Base-by-base conservation (phyloP, 2,329 filamentous ascomycete species). In the Trichoderma atrobrunneum region DNA sequence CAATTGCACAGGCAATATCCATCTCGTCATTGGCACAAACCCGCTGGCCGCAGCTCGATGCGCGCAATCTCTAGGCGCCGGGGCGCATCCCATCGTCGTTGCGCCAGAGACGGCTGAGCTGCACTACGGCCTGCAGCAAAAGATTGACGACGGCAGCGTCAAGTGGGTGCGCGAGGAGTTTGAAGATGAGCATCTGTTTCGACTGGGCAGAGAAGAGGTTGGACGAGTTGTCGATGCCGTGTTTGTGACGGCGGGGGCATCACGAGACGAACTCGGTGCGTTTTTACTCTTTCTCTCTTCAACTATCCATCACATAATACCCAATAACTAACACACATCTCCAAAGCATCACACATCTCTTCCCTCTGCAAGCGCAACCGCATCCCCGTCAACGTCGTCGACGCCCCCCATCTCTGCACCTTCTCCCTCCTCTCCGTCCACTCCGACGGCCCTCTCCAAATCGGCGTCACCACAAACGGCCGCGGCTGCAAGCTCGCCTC, bases 391-490 rank as follows among this genome's bases (percentile, higher is more conserved):
- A 99, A 99, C 81, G 94, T 98, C 30, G 89, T 94, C 73, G 96
- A 99, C 83, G 89, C 93, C 0, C 93, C 95, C 0, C 87, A 89
- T 39, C 90, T 98, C 18, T 98, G 94, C 84, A 93, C 93, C 30
- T 97, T 99, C 81, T 92, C 92, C 6, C 87, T 99, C 67, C 89
- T 98, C 60, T 96, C 94, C 28, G 97, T 93, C 8, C 91, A 98
- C 81, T 90, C 89, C 70, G 95, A 98, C 78, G 96, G 96, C 0
- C 95, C 96, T 11, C 86, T 99, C 54, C 96, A 98, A 80, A 92
- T 99, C 73, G 96, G 96, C 74, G 92, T 99, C 72, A 98, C 96
- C 3, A 98, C 96, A 1, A 98, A 97, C 72, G 95, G 96, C 24
- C 91, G 93, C 77, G 96, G 96, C 2, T 98, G 96, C 85, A 98